Base-by-base conservation (phyloP, 495 filamentous ascomycete genomes). In the Podospora bellae-mahoneyi region DNA sequence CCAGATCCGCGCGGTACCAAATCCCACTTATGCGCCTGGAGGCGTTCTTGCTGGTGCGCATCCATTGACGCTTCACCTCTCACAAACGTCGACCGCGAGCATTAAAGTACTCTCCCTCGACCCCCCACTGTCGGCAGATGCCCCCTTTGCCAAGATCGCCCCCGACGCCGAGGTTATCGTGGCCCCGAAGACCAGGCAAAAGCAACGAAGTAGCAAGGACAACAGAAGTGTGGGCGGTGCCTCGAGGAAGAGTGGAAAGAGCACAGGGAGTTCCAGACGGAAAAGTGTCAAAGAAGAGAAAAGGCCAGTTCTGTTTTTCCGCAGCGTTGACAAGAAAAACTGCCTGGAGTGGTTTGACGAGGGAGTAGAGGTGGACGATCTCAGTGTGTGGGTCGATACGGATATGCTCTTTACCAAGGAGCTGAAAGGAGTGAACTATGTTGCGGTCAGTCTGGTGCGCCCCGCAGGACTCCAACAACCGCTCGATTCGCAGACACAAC, bases 131-230 rank as follows among this genome's bases (percentile, higher is more conserved):
- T 75, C 91, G 39, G 82, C 85, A 2, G 85, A 87, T 23, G 87
- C 88, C 6, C 85, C 91, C 3, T 97, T 97, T 75, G 94, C 93
- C 30, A 97, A 96, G 79, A 91, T 99, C 66, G 89, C 91, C 0
- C 90, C 94, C 0, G 93, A 98, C 75, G 94, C 92, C 23, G 95
- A 99, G 78, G 93, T 98, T 62, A 94, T 97, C 67, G 96, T 99
- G 27, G 94, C 95, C 4, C 95, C 95, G 1, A 99, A 99, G 77
- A 88, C 78, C 0, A 77, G 84, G 60, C 73, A 82, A 27, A 85
- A 84, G 64, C 73, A 77, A 28, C 78, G 79, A 59, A 79, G 82
- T 34, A 79, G 78, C 54, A 85, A 86, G 62, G 85, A 85, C 28
- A 92, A 80, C 76, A 85, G 87, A 71, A 97, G 91, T 77, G 89